Evolutionary conservation across 2,329 filamentous ascomycete genomes (phyloP).

Genomic region (Fusarium dlaminii): DNA sequence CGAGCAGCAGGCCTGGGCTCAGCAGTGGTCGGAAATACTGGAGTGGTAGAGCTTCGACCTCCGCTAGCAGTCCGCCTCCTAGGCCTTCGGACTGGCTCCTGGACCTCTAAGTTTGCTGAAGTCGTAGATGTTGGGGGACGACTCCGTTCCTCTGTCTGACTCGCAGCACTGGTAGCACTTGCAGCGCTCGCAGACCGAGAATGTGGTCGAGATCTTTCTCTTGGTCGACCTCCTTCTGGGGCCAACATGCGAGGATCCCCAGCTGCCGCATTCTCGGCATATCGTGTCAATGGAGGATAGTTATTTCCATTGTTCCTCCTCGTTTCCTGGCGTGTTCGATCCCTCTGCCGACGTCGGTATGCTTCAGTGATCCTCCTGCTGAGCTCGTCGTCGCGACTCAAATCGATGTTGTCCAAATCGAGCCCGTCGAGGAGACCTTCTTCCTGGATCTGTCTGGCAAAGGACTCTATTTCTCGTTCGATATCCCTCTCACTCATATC

Average conservation of each 20-base stretch:
- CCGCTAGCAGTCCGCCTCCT: constrained; percentile 64
- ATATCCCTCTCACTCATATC: constrained; percentile 81
- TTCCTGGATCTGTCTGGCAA: constrained; percentile 87
- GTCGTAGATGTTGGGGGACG: constrained; percentile 56
- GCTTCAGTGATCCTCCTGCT: constrained; percentile 91
- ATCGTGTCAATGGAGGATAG: constrained; percentile 50
- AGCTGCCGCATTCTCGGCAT: constrained; percentile 29
- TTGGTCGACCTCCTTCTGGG: constrained; percentile 40
- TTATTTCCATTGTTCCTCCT: constrained; percentile 55
- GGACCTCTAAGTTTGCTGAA: constrained; percentile 45
- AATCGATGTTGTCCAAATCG: constrained; percentile 86
- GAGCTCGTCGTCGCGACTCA: constrained; percentile 86
- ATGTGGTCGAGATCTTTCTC: constrained; percentile 52
- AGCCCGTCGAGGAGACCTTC: constrained; percentile 89
- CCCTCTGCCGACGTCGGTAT: constrained; percentile 79
- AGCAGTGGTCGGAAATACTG: constrained; percentile 53
- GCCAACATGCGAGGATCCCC: constrained; percentile 44
- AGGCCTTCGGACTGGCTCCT: constrained; percentile 42
- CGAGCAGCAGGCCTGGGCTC: constrained; percentile 62
- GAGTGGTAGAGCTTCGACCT: constrained; percentile 64
- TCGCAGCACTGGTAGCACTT: constrained; percentile 53
- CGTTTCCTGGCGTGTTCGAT: constrained; percentile 62
- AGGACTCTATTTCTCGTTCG: constrained; percentile 89
- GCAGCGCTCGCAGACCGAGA: constrained; percentile 58
- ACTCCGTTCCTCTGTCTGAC: constrained; percentile 58